Base-by-base conservation (phyloP, 352 stramenopile species). In the Phytophthora megakarya region DNA sequence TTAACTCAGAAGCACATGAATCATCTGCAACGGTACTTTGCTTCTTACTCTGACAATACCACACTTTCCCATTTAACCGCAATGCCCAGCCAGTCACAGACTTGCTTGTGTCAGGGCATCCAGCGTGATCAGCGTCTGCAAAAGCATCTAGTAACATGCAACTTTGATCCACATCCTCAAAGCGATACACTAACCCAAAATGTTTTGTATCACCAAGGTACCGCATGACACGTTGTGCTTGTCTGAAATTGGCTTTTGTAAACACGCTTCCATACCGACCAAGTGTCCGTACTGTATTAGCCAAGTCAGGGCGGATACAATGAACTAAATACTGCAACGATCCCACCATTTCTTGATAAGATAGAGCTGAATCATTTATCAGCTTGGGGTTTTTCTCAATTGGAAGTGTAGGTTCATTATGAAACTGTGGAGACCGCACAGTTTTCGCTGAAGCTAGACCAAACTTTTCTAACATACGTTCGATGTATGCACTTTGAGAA, bases 241-340 rank as follows among this genome's bases (percentile, higher is more conserved):
- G 26, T 1, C 45, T n/a, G 26, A 47, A 64, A 26, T 64, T 55
- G 5, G 52, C 42, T 15, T 39, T 19, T 18, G 53, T 62, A 8
- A 47, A 62, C 8, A 43, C 42, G 16, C 32, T 37, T 2, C 23
- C 40, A 8, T 62, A 47, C 22, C 43, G 30, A 4, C 51, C 39
- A 18, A 50, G 18, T n/a, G 21, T 54, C 12, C 54, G 8, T 10
- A 62, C 54, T 18, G 45, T 35, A 49, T 55, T 63, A 1, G 44
- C 37, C 6, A 56, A 21, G n/a, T 55, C 55, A 1, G 44, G 55
- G 2, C 55, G 37, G 12, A 44, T 56, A 37, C 55, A 63, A 2
- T 22, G 18, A 1, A 56, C 44, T 3, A 56, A 19, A 10, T 60
- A 51, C 22, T 60, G 30, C 5, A 61, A 11, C 1, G 25, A 55